Percentiles rank a stretch among this genome's conserved stretches.
phyloP scores from a whole-genome alignment of 2,329 filamentous ascomycete species.

The Nectriaceae sp. region DNA sequence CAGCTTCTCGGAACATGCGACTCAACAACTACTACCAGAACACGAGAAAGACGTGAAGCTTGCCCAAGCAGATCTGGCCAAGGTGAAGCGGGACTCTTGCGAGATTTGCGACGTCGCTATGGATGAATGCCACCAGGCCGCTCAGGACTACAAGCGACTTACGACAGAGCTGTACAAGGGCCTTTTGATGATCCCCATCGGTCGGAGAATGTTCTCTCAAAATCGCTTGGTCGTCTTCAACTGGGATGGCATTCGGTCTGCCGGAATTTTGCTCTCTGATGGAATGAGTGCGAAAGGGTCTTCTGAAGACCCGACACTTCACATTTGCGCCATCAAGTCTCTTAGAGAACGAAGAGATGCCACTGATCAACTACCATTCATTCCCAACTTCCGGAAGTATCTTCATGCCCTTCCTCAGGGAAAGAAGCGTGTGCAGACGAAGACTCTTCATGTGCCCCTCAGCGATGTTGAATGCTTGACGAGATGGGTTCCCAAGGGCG shows the following conservation, averaged over 20 bases:
- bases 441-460: conserved; percentile 70
- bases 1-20: conserved; percentile 97
- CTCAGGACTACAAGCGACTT: conserved; percentile 77
- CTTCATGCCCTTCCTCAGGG: conserved; percentile 68
- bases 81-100: conserved; percentile 85
- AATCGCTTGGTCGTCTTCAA: conserved; percentile 83
- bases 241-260: conserved; percentile 79
- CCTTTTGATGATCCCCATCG: conserved; percentile 77
- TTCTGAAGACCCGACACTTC: conserved; percentile 65
- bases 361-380: conserved; percentile 84
- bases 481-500: conserved; percentile 60
- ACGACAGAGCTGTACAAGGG: conserved; percentile 79
- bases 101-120: conserved; percentile 78
- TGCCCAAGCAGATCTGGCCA: conserved; percentile 87
- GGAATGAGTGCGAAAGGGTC: conserved; percentile 64
- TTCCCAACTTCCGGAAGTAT: conserved; percentile 67
- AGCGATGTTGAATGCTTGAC: conserved; percentile 85
- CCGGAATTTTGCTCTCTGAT: conserved; percentile 78
- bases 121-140: conserved; percentile 77
- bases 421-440: conserved; percentile 67
- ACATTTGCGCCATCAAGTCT: conserved; percentile 76
- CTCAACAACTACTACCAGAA: conserved; percentile 89
- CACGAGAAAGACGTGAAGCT: conserved; percentile 93
- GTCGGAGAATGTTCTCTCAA: conserved; percentile 74
- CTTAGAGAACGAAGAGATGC: conserved; percentile 70